Conservation (phyloP, 1,284 basidiomycete genomes). For the Fistulinella cinereoalba region DNA sequence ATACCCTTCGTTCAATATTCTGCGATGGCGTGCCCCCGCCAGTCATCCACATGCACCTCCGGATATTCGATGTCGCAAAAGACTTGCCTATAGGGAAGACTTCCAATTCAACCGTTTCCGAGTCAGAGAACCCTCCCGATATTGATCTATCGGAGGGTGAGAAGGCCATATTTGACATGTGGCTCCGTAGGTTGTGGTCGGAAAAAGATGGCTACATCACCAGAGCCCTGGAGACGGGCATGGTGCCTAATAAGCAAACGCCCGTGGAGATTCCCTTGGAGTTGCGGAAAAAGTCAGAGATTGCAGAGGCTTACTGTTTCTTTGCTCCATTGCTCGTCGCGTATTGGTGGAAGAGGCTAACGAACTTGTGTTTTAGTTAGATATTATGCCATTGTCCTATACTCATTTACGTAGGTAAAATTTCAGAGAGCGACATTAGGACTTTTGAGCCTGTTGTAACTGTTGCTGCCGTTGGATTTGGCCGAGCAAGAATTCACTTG, state of each 20-base stretch:
- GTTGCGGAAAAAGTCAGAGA: constrained; percentile 50
- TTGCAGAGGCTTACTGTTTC: constrained; percentile 66
- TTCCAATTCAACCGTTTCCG: constrained; percentile 35
- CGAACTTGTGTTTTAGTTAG: constrained; percentile 18
- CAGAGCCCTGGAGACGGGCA: constrained; percentile 53
- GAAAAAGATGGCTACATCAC: constrained; percentile 81
- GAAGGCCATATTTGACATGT: constrained; percentile 72
- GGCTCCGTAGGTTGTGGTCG: constrained; percentile 80
- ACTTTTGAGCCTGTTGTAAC: constrained; percentile 34
- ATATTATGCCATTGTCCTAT: constrained; percentile 13
- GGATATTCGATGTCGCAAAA: constrained; percentile 64
- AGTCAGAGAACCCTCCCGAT: constrained; percentile 40
- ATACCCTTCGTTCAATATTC: constrained; percentile 89
- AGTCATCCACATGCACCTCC: constrained; percentile 81
- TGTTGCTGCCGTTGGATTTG: constrained; percentile 65
- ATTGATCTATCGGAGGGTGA: constrained; percentile 69
- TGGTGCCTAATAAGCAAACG: constrained; percentile 34
- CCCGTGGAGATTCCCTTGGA: constrained; percentile 58
- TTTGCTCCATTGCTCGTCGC: constrained; percentile 57
- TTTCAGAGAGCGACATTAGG: background rate
- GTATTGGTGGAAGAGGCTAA: constrained; percentile 50
- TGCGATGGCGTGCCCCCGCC: constrained; percentile 82
- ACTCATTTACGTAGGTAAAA: constrained; percentile 9
- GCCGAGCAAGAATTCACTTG: constrained; percentile 84
- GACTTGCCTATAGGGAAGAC: constrained; percentile 67